Conservation (phyloP, 2,329 filamentous ascomycete species). For the Colletotrichum lindemuthianum region DNA sequence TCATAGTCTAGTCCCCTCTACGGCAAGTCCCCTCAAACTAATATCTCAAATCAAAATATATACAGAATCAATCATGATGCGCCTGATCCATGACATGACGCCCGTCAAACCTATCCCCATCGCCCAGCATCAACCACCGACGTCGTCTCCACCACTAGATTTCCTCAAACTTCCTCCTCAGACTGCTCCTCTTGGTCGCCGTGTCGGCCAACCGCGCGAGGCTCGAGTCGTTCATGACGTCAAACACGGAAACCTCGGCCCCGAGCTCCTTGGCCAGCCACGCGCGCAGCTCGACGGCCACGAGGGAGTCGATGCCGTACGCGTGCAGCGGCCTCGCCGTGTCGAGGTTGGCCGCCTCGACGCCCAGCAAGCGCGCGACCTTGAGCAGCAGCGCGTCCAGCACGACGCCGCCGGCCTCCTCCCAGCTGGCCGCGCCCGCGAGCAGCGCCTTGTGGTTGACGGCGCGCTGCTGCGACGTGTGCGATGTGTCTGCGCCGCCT, state of each 20-base stretch:
- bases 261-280: constrained; percentile 59
- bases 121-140: too few species aligned
- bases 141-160: neutral
- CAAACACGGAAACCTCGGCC: constrained; percentile 56
- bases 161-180: constrained; percentile 24
- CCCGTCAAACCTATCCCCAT: too few species aligned
- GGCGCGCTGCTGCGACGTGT: constrained; percentile 18
- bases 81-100: too few species aligned
- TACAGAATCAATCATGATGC: too few species aligned
- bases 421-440: constrained; percentile 35
- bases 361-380: constrained; percentile 39
- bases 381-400: constrained; percentile 40
- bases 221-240: constrained; percentile 50
- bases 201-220: constrained; percentile 39
- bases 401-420: constrained; percentile 39
- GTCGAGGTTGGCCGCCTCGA: constrained; percentile 38
- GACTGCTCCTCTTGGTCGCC: constrained; percentile 40
- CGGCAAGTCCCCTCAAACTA: too few species aligned
- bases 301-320: constrained; percentile 43
- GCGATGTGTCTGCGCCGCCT: neutral
- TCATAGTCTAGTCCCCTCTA: too few species aligned
- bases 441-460: constrained; percentile 37
- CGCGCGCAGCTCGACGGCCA: constrained; percentile 50
- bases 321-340: constrained; percentile 34
- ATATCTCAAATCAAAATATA: too few species aligned